Evolutionary conservation across 495 filamentous ascomycete genomes (phyloP), one percentile per base, ranked within the genome.

Genomic region (Chaetomium tenue): DNA sequence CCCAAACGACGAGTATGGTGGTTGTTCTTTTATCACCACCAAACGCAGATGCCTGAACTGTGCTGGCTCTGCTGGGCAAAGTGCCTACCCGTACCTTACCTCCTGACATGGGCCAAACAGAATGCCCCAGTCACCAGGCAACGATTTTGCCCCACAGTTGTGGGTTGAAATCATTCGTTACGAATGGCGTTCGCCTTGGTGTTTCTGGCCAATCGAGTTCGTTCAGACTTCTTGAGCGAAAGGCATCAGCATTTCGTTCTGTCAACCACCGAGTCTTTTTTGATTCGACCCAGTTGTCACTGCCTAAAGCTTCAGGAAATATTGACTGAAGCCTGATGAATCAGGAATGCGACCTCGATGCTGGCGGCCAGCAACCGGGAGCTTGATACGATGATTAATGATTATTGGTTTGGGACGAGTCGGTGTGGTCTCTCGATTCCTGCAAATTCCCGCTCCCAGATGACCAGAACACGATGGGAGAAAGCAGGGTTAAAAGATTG

Each of bases 81-180:
- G 40, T 37, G n/a, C n/a, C n/a, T n/a, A n/a, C n/a, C n/a, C n/a
- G n/a, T n/a, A n/a, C n/a, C n/a, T n/a, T n/a, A 44, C 13, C 40
- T 15, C 13, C 40, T 16, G 40, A 4, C 40, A 15, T 18, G 2
- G 40, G 18, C 40, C 40, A 44, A 44, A 18, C 40, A 44, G 16
- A 44, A 44, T 44, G 40, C 40, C 40, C 15, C 40, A 44, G 40
- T 44, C 40, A 44, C 40, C 40, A 50, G 47, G 47, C 47, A 50
- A 50, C 40, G 40, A 44, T 44, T 44, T 44, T 15, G 40, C 40
- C 40, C 40, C 40, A 44, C 40, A 4, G 16, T 18, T 44, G 40
- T 44, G 40, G 40, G 13, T 44, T 37, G 33, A 37, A 12, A 37
- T 37, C 11, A 18, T 11, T 44, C 13, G 40, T 18, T 44, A 15